Conservation (phyloP, 2,329 filamentous ascomycete species). For the Hirsutella thompsonii region DNA sequence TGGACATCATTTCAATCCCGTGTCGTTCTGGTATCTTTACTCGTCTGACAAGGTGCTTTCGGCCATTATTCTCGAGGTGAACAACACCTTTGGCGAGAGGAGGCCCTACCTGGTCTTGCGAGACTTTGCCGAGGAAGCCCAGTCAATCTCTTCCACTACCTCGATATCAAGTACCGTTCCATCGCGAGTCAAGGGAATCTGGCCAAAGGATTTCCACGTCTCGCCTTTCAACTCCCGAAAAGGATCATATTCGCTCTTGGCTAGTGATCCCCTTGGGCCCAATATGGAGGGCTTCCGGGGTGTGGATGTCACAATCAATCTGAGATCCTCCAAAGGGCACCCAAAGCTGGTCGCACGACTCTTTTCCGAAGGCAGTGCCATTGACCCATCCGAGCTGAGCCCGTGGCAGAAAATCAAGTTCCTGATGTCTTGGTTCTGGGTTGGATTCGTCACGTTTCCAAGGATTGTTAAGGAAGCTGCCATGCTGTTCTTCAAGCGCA, state of each 20-base stretch:
- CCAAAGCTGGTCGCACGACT: slow-evolving; percentile 50
- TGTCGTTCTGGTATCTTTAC: slow-evolving; percentile 73
- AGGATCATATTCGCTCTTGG: slow-evolving; percentile 37
- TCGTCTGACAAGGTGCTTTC: slow-evolving; percentile 39
- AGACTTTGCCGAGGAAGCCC: slow-evolving; percentile 12
- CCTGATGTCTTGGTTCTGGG: slow-evolving; percentile 50
- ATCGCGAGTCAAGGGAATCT: slow-evolving; percentile 32
- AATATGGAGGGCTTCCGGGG: slow-evolving; percentile 22
- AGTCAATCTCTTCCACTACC: slow-evolving; percentile 2
- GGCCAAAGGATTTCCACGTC: slow-evolving; percentile 64
- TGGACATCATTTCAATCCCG: slow-evolving; percentile 61
- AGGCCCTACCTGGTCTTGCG: slow-evolving; percentile 23
- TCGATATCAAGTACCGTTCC: background rate
- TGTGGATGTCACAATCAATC: slow-evolving; percentile 47
- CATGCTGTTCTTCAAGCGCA: slow-evolving; percentile 39
- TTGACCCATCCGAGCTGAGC: slow-evolving; percentile 35
- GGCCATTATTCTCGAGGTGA: slow-evolving; percentile 60
- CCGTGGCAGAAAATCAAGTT: slow-evolving; percentile 31
- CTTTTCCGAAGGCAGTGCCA: slow-evolving; percentile 34
- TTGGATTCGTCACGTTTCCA: slow-evolving; percentile 52
- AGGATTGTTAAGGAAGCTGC: slow-evolving; percentile 50
- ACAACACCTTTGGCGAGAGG: slow-evolving; percentile 64
- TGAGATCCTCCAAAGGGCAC: slow-evolving; percentile 46
- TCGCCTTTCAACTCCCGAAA: slow-evolving; percentile 59
- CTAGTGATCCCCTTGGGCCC: slow-evolving; percentile 30